These are phyloP conservation scores for Pholiota adiposa DNA, from an alignment of 1,284 basidiomycete species.

Conservation along the genomic window DNA sequence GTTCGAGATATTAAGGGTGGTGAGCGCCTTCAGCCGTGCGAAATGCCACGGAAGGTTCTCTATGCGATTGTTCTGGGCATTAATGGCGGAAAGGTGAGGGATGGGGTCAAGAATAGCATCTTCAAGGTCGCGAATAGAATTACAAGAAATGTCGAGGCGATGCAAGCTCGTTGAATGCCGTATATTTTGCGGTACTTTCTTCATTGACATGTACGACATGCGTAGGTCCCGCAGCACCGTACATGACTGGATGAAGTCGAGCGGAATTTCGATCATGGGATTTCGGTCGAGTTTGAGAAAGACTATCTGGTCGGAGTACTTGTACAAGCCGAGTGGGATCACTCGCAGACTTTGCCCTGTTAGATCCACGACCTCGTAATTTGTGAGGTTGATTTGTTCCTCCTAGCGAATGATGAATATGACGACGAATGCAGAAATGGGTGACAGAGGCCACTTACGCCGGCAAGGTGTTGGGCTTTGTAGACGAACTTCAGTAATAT, in stretches of 20 bases:
- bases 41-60: slow-evolving; percentile 89
- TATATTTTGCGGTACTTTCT: slow-evolving; percentile 88
- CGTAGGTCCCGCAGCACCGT: slow-evolving; percentile 84
- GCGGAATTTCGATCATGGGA: slow-evolving; percentile 94
- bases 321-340: slow-evolving; percentile 89
- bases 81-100: slow-evolving; percentile 73
- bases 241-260: slow-evolving; percentile 96
- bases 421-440: neutral
- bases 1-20: slow-evolving; percentile 93
- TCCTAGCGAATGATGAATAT: slow-evolving; percentile 41
- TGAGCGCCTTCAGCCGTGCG: slow-evolving; percentile 71
- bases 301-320: slow-evolving; percentile 86
- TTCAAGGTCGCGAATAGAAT: slow-evolving; percentile 90
- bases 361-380: slow-evolving; percentile 86
- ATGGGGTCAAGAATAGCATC: slow-evolving; percentile 86
- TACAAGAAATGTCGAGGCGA: slow-evolving; percentile 91
- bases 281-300: slow-evolving; percentile 93
- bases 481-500: slow-evolving; percentile 92
- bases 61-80: slow-evolving; percentile 93
- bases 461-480: slow-evolving; percentile 71
- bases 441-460: slow-evolving; percentile 49
- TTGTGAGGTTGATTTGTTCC: slow-evolving; percentile 76
- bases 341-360: slow-evolving; percentile 85
- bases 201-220: slow-evolving; percentile 94
- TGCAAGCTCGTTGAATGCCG: slow-evolving; percentile 78